Evolutionary conservation across 83 land plant genomes (phyloP).

Genomic region (Picea abies): DNA sequence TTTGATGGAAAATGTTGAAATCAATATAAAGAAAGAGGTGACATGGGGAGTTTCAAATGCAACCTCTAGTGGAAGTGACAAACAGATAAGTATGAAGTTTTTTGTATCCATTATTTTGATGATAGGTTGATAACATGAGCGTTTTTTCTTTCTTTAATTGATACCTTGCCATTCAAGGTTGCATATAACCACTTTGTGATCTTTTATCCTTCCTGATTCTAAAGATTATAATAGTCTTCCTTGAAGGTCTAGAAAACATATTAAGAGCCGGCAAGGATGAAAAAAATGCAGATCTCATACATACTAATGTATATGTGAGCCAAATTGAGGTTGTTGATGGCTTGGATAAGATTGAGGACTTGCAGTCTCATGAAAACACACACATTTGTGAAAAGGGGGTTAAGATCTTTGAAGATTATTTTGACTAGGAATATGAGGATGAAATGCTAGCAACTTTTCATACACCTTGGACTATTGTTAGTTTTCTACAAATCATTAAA

Average conservation of each 20-base stretch:
- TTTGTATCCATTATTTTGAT: no score
- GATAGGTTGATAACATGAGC: not conserved
- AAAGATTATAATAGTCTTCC: slow-evolving; percentile 18
- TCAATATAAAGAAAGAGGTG: no score
- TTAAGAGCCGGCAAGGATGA: no score
- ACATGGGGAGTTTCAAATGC: no score
- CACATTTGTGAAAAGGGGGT: slow-evolving; percentile 67
- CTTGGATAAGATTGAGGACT: slow-evolving; percentile 66
- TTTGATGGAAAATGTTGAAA: no score
- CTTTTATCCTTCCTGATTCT: not conserved
- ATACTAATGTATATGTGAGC: slow-evolving; percentile 48
- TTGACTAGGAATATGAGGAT: slow-evolving; percentile 36
- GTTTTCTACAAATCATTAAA: no score
- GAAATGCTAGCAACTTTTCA: no score
- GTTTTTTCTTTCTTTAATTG: not conserved
- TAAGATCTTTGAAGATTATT: slow-evolving; percentile 60
- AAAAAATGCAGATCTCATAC: slow-evolving; percentile 21
- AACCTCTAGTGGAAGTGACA: no score
- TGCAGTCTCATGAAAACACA: slow-evolving; percentile 68
- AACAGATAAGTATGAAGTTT: no score
- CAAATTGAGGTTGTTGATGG: slow-evolving; percentile 65
- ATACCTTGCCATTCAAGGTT: slow-evolving; percentile 29
- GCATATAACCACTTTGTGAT: slow-evolving; percentile 39
- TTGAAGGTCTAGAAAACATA: no score
- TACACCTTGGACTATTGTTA: no score